Evolutionary conservation across 164 flowering plant species (phyloP), one percentile per base, ranked within the genome.

Genomic region (Vitis rotundifolia): DNA sequence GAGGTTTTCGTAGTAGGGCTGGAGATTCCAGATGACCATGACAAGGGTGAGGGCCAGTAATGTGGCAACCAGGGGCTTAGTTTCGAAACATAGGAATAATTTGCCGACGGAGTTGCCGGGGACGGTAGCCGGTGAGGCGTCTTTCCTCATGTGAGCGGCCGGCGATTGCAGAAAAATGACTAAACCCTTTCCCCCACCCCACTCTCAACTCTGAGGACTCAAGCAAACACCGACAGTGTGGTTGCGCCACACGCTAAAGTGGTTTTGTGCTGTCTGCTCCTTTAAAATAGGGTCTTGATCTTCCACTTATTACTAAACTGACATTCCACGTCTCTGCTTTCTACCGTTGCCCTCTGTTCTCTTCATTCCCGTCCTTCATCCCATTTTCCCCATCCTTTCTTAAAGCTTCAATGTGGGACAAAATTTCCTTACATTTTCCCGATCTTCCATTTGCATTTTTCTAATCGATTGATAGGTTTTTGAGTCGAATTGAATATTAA

Each of bases 1-100:
- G 53, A 80, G 77, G 74, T 69, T 82, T 54, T 84, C 84, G 62
- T 80, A 82, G 82, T 85, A 82, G 50, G 92, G 91, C 70, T 86
- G 94, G 67, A 86, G 73, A 72, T 86, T 82, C 83, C 84, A 86
- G 69, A 88, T 66, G 70, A 78, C 66, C 73, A 81, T 80, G 22
- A 88, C 80, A 9, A 89, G 76, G 19, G 83, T 71, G 22, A 88
- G 60, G 12, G 83, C 81, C 1, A 88, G 69, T 2, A 88, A 71
- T 60, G 88, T 84, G 66, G 87, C 81, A 8, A 86, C 69, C 12
- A 88, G 53, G 2, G 89, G 82, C 68, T 84, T 89, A 22, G 85
- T 82, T 49, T 89, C 94, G 67, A 87, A 83, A 78, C 82, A 81
- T 29, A 69, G 26, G 59, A 72, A 49, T 60, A 81, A 14, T 56